Evolutionary conservation across 345 rosid species (phyloP), one percentile per base, ranked within the genome.

Genomic region (Salix udensis): DNA sequence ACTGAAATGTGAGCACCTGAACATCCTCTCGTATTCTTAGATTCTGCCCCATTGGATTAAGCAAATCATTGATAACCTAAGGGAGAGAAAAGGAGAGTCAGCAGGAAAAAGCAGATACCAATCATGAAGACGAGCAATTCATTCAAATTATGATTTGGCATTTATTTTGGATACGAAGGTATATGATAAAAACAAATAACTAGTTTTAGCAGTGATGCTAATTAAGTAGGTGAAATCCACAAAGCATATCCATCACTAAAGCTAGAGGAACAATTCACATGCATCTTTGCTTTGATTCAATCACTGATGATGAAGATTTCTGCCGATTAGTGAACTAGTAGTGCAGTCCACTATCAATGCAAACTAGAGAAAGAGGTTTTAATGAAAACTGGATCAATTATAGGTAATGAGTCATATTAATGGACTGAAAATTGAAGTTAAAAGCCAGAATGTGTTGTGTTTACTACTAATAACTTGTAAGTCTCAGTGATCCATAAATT

Each of bases 31-130:
- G 86, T 83, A 95, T 88, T 79, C 94, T 85, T 70, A 95, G 91
- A 82, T 95, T 95, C 83, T 95, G 97, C 34, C 93, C 97, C 16
- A 89, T 84, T 83, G 97, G 89, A 86, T 92, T 89, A 65, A 95
- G 97, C 75, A 92, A 90, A 84, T 92, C 97, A 80, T 95, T 95
- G 83, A 95, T 91, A 72, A 95, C 98, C 98, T 92, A 81, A 81
- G 11, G 21, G 77, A 53, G 30, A 55, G 40, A 71, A 34, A 21
- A 71, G 70, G 48, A 46, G 34, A 13, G 40, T 68, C 31, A 68
- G 10, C 26, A 2, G 19, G 23, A 37, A 58, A 55, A 74, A n/a
- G 58, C 16, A 71, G 16, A 34, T 21, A 64, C 37, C 34, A 60
- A 34, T 73, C 34, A 77, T 48, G 21, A n/a, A 46, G 21, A 72